Evolutionary conservation across 2,329 filamentous ascomycete genomes (phyloP), one percentile per base, ranked within the genome.

Genomic region (Colletotrichum tabaci): DNA sequence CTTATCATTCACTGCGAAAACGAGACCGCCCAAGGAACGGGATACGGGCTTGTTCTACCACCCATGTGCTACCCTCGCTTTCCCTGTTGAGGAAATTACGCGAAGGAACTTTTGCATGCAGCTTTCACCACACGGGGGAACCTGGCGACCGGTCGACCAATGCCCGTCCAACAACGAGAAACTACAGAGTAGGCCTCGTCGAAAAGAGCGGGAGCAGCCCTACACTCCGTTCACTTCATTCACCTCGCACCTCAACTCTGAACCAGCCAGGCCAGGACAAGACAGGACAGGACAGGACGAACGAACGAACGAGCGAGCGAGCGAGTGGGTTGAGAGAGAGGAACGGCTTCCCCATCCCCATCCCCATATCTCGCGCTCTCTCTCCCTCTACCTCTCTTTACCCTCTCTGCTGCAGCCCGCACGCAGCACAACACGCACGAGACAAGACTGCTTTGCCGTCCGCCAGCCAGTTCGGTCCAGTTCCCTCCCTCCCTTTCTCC

Each of bases 81-180:
- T 76, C 80, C 81, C 75, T 78, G 78, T 76, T 75, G 65, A 79
- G 79, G 75, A 80, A 79, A 61, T 76, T 81, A 79, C 77, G 77
- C 80, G 77, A 82, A 74, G 81, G 80, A 80, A 82, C 81, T 83
- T 82, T 82, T 82, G 81, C 80, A 79, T 77, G 77, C 77, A 76
- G 77, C 79, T 77, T 77, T 77, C 77, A 76, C 77, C 61, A 72
- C 61, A 55, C 75, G 78, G 74, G 75, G 78, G 78, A 77, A 76
- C 80, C 81, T 81, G 80, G 77, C 78, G 73, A 76, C 74, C 77
- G 61, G 35, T 71, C 74, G 74, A 73, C 78, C 77, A 66, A 74
- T 74, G 67, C 71, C 61, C 61, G 52, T 61, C 53, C 70, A 61
- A 69, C 57, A 52, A 38, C 73, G 67, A 52, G 61, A 67, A 38